Conservation (phyloP, 495 filamentous ascomycete genomes). For the Darksidea phi region DNA sequence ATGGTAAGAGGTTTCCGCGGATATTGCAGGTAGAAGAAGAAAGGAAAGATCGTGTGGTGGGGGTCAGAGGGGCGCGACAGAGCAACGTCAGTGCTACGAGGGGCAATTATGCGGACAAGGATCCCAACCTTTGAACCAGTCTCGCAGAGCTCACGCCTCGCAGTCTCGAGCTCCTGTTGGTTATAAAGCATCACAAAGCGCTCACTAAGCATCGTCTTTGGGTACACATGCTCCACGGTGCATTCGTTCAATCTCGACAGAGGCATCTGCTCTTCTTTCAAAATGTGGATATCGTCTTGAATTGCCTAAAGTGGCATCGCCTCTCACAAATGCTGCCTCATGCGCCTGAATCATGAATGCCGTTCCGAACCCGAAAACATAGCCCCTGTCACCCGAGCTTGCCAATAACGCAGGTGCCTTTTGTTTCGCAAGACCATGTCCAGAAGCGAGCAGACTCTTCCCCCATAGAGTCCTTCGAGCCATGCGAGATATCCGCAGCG, state of each 20-base stretch:
- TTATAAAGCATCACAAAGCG: slow-evolving; percentile 22
- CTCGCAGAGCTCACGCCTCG: background rate
- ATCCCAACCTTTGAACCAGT: background rate
- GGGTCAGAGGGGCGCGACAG: slow-evolving; percentile 2
- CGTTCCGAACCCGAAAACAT: slow-evolving; percentile 12
- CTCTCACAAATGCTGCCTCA: slow-evolving; percentile 34
- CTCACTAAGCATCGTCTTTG: slow-evolving; percentile 10
- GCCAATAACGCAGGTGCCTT: slow-evolving; percentile 1
- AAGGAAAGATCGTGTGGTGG: background rate
- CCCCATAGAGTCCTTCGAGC: background rate
- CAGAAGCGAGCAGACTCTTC: background rate
- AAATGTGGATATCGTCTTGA: slow-evolving; percentile 16
- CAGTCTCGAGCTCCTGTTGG: slow-evolving; percentile 9
- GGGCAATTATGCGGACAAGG: slow-evolving; percentile 12
- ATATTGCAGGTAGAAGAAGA: background rate
- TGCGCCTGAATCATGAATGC: slow-evolving; percentile 32
- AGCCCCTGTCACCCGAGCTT: slow-evolving; percentile 1
- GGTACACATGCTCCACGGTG: background rate
- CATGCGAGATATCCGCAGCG: background rate
- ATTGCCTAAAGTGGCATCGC: slow-evolving; percentile 11
- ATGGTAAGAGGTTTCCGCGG: slow-evolving; percentile 16
- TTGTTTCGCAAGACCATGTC: background rate
- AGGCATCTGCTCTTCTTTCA: background rate
- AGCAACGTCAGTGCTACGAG: slow-evolving; percentile 20
- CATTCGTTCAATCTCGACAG: slow-evolving; percentile 1